Evolutionary conservation across 257 asterid species (phyloP).

Genomic region (Datura wrightii): DNA sequence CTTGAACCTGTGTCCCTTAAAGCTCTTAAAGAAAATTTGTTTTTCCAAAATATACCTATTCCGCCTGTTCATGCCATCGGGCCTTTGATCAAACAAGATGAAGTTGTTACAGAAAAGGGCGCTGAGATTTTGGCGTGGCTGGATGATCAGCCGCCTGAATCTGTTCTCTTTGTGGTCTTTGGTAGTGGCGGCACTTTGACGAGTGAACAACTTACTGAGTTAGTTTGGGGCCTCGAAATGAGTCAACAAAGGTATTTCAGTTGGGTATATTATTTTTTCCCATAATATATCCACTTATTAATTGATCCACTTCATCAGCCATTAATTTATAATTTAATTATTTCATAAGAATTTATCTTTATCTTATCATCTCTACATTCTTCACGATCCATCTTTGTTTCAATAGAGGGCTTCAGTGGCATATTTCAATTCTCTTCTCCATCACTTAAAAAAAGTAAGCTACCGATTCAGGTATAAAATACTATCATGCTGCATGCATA

Average conservation of each 20-base stretch:
- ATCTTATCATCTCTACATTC: too few relatives aligned
- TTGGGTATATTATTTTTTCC: too few relatives aligned
- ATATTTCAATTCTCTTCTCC: too few relatives aligned
- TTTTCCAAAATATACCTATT: constrained; percentile 36
- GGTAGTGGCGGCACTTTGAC: constrained; percentile 63
- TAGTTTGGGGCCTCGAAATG: constrained; percentile 53
- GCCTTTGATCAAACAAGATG: constrained; percentile 45
- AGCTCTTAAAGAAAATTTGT: constrained; percentile 45
- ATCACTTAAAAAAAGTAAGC: too few relatives aligned
- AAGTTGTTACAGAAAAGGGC: background rate
- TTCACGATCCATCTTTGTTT: too few relatives aligned
- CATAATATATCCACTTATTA: too few relatives aligned
- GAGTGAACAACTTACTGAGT: constrained; percentile 44
- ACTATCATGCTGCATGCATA: too few relatives aligned
- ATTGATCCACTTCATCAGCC: too few relatives aligned
- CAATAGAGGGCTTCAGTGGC: too few relatives aligned
- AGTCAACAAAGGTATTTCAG: constrained; percentile 42
- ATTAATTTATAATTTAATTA: too few relatives aligned
- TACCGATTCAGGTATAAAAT: too few relatives aligned
- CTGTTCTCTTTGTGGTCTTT: constrained; percentile 48
- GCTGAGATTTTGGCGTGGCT: constrained; percentile 45
- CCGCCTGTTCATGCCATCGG: constrained; percentile 51
- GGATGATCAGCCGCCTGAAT: constrained; percentile 48
- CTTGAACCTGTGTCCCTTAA: constrained; percentile 43
- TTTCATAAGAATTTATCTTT: too few relatives aligned